These are phyloP conservation scores for Chrysosporium keratinophilum DNA, from an alignment of 2,329 filamentous ascomycete genomes.

Conservation along the genomic window DNA sequence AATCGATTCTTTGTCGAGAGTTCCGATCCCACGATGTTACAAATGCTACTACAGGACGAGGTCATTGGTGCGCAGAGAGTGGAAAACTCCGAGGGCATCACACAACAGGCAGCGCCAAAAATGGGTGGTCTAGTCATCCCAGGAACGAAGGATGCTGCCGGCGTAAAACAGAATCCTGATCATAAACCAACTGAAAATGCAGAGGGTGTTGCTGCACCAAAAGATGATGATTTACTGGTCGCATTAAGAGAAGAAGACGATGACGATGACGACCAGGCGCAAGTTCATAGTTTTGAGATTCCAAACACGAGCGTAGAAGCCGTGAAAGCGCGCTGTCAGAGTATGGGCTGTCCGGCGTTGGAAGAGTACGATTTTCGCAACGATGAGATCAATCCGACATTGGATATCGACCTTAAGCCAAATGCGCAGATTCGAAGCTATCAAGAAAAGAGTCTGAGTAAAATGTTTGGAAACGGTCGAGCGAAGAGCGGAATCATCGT, in stretches of 20 bases:
- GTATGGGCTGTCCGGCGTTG: slow-evolving; percentile 74
- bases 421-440: slow-evolving; percentile 85
- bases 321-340: slow-evolving; percentile 81
- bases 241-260: slow-evolving; percentile 65
- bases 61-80: slow-evolving; percentile 71
- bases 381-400: slow-evolving; percentile 75
- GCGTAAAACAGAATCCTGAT: slow-evolving; percentile 61
- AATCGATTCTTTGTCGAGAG: slow-evolving; percentile 93
- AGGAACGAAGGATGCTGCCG: slow-evolving; percentile 85
- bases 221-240: slow-evolving; percentile 60
- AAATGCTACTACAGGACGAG: slow-evolving; percentile 73
- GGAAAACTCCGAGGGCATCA: slow-evolving; percentile 61
- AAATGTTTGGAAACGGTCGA: slow-evolving; percentile 98
- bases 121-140: slow-evolving; percentile 84
- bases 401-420: slow-evolving; percentile 88
- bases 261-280: slow-evolving; percentile 71
- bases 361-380: slow-evolving; percentile 97
- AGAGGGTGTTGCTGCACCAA: slow-evolving; percentile 35
- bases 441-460: slow-evolving; percentile 93
- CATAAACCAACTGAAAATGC: slow-evolving; percentile 22
- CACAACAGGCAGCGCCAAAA: slow-evolving; percentile 71
- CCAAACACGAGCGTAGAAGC: slow-evolving; percentile 68
- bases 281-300: slow-evolving; percentile 90
- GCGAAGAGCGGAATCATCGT: slow-evolving; percentile 97
- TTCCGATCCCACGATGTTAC: slow-evolving; percentile 73